phyloP scores from a whole-genome alignment of 306 rosid species.

The Medicago lupulina region DNA sequence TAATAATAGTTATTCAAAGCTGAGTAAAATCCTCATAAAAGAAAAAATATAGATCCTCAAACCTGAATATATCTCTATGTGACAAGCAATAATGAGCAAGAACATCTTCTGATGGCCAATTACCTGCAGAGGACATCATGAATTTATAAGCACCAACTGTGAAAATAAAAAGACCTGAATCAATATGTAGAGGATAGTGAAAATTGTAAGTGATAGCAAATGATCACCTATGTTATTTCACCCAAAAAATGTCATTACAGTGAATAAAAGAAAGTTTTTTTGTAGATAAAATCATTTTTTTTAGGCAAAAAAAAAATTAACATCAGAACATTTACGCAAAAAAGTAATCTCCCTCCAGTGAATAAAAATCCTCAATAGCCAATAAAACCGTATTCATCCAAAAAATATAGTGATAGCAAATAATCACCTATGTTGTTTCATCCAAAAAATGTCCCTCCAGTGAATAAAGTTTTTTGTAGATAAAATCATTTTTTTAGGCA shows the following conservation, averaged over 20 bases:
- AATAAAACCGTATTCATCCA: conserved; percentile 3
- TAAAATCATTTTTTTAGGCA: too few species aligned
- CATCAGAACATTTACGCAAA: conserved; percentile 20
- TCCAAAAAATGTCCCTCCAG: background rate
- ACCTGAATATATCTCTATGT: conserved; percentile 75
- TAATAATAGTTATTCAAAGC: conserved; percentile 24
- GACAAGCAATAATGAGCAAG: conserved; percentile 86
- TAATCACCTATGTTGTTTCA: conserved; percentile 1
- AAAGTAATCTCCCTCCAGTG: background rate
- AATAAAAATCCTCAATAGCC: background rate
- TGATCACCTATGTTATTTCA: background rate
- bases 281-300: too few species aligned
- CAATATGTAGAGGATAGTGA: conserved; percentile 11
- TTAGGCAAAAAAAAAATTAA: background rate
- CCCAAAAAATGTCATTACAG: background rate
- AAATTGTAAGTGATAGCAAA: conserved; percentile 23
- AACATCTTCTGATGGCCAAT: conserved; percentile 98
- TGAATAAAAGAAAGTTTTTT: too few species aligned
- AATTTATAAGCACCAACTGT: conserved; percentile 22
- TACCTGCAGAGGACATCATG: conserved; percentile 62
- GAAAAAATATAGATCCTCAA: conserved; percentile 3
- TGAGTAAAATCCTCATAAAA: conserved; percentile 28
- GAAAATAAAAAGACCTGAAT: conserved; percentile 12
- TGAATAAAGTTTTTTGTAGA: too few species aligned
- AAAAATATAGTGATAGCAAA: conserved; percentile 16